Evolutionary conservation across 306 rosid species (phyloP), one percentile per base, ranked within the genome.

Genomic region (Crotalaria pallida): DNA sequence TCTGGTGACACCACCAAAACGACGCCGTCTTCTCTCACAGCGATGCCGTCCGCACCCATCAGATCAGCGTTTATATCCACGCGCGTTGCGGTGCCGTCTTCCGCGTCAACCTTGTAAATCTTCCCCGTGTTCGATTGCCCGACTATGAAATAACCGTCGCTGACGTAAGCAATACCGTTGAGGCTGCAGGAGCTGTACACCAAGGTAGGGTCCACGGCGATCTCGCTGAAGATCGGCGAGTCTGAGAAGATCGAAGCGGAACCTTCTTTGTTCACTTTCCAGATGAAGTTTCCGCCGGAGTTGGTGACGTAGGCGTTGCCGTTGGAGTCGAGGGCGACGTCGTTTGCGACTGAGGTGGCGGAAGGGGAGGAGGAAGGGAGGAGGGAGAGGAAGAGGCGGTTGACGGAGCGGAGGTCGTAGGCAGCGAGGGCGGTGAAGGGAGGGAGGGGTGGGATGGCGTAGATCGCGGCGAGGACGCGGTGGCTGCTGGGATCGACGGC

Each of bases 251-350:
- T 82, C 21, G 81, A 77, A n/a, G 96, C 82, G 18, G 83, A 84
- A 10, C 96, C 92, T 17, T 48, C 10, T 0, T 4, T 12, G 74
- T 85, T 84, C 8, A 93, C 93, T 24, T 88, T 90, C 96, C 98
- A 90, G 77, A 93, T 90, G 82, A 41, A 77, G 72, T 93, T 90
- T 1, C 74, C 86, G 1, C n/a, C 82, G 0, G 96, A 43, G 82
- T 90, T 88, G 24, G 98, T 93, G 34, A 90, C 90, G 77, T 81
- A 93, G 2, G 98, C 96, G 86, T 88, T 88, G 7, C 97, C 98
- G 3, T 62, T 66, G 85, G 51, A 73, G 57, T 88, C 94, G 7
- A 70, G 89, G 0, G 96, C 80, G 27, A 93, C 94, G 80, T 36
- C 96, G 84, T 88, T 93, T 1, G 98, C 88, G 21, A 67, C 48